A percentile compares a stretch with the other conserved stretches of the same genome.
Evolutionary conservation across 495 filamentous ascomycete species (phyloP).

Genomic region (Penicillium simplicissimum): DNA sequence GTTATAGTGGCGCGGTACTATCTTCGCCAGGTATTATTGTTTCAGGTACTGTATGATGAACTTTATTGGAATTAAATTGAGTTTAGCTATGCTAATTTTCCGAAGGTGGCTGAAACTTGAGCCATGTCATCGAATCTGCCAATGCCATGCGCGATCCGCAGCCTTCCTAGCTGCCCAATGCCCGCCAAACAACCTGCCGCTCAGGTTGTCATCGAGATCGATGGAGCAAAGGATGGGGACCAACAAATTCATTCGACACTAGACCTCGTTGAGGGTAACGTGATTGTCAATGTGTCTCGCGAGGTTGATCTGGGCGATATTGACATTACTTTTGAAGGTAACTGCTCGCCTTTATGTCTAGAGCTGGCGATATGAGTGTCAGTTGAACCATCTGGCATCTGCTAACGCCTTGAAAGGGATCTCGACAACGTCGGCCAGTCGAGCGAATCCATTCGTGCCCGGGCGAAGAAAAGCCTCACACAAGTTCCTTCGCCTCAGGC

Average conservation of each 20-base stretch:
- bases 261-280: conserved; percentile 50
- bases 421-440: conserved; percentile 6
- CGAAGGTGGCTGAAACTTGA: background rate
- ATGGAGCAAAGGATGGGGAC: background rate
- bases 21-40: no score
- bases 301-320: conserved; percentile 69
- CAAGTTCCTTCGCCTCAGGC: conserved; percentile 65
- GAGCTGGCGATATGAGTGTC: background rate
- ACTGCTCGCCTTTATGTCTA: background rate
- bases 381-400: background rate
- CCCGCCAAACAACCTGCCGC: background rate
- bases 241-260: conserved; percentile 41
- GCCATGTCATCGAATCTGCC: background rate
- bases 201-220: background rate
- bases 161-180: background rate
- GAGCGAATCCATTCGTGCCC: conserved; percentile 14
- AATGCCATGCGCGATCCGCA: background rate
- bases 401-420: conserved; percentile 36
- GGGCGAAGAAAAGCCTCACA: conserved; percentile 45
- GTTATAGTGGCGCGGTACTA: background rate
- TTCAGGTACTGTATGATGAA: background rate
- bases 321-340: conserved; percentile 63
- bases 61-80: background rate
- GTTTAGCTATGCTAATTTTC: background rate
- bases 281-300: conserved; percentile 51